Evolutionary conservation across 23 red algal genomes (phyloP), one percentile per base, ranked within the genome.

Genomic region (Agarophyton chilense): DNA sequence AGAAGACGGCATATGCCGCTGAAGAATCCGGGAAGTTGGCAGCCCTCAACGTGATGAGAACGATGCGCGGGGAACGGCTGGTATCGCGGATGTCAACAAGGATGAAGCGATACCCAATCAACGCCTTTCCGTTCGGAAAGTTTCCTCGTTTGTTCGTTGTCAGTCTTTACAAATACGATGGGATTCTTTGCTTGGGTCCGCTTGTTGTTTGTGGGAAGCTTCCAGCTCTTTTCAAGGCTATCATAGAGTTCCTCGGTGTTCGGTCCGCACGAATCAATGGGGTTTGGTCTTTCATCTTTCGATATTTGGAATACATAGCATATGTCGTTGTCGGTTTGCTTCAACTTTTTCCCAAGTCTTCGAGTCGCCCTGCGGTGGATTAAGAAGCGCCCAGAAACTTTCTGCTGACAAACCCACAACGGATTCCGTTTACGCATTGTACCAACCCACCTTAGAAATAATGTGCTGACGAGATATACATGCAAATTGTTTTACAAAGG

Each of bases 111-210:
- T 91, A 56, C 60, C 88, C 88, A 36, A 28, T 11, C 5, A 61
- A 80, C 46, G 88, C 61, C 22, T 91, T 91, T 42, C 68, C 85
- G 41, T 41, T 53, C 40, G 88, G 88, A 10, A 21, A 24, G 12
- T 91, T 82, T 91, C 88, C 88, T 13, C 51, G 88, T 13, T 45
- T 91, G 21, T 55, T 82, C 25, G 77, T 91, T 40, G 45, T 91
- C 60, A 91, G 88, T 58, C 44, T 91, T 52, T 81, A 82, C 54
- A 91, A 91, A 26, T 82, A 82, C 22, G 26, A 82, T 34, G 88
- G 58, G 11, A 82, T 91, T 73, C 54, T 91, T 39, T 91, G 88
- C 25, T 45, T 91, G 14, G 88, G 88, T 13, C 74, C 75, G 2
- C 34, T 91, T 11, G 77, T 82, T 26, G 7, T 91, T 33, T 52